phyloP scores from a whole-genome alignment of 2,329 filamentous ascomycete species.

The Ophiostoma sp. region DNA sequence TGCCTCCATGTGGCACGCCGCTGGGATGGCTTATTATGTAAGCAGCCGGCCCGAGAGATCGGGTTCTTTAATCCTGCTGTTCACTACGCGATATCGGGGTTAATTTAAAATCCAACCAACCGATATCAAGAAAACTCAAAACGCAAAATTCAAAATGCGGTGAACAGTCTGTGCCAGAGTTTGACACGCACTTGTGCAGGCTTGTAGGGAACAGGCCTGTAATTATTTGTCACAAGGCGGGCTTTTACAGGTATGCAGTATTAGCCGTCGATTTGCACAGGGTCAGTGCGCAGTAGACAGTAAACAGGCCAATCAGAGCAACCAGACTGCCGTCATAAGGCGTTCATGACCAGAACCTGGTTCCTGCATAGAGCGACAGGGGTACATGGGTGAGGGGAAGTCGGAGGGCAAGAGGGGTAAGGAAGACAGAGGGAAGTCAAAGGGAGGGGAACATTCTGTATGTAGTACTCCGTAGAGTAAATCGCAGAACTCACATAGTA shows the following conservation, averaged over 20 bases:
- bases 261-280: not conserved
- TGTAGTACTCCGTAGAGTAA: too few relatives aligned
- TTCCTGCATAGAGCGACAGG: slow-evolving; percentile 13
- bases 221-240: not conserved
- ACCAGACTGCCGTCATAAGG: not conserved
- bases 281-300: not conserved
- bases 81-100: too few relatives aligned
- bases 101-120: too few relatives aligned
- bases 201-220: slow-evolving; percentile 7
- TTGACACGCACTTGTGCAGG: not conserved
- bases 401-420: not conserved
- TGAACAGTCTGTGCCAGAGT: not conserved
- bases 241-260: not conserved
- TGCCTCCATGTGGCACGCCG: not conserved
- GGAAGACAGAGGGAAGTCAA: too few relatives aligned
- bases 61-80: not conserved
- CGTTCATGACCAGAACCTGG: not conserved
- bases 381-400: not conserved
- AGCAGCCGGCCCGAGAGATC: not conserved
- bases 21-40: not conserved
- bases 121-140: too few relatives aligned
- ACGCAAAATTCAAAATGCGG: not conserved
- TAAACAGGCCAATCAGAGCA: too few relatives aligned
- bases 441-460: too few relatives aligned
- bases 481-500: not conserved